A percentile compares a stretch with the other conserved stretches of the same genome.
phyloP scores from a whole-genome alignment of 2,329 filamentous ascomycete genomes.

The Talaromyces rugulosus region DNA sequence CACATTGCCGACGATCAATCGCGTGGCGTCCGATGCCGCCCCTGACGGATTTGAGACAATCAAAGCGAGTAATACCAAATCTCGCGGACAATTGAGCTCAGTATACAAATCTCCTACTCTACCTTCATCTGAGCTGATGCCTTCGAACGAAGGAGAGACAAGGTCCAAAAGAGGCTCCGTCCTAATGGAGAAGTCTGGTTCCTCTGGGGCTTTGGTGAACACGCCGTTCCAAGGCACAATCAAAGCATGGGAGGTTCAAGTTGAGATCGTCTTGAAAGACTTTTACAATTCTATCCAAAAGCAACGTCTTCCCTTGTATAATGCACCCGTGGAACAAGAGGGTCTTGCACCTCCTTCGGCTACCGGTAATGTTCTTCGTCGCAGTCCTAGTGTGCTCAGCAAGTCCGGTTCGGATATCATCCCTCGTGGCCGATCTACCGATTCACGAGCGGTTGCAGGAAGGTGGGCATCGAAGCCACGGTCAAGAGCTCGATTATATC shows the following conservation, averaged over 20 bases:
- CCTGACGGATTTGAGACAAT: conserved; percentile 62
- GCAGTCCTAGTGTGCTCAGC: conserved; percentile 85
- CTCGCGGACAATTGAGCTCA: conserved; percentile 34
- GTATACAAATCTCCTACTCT: conserved; percentile 17
- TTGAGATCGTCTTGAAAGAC: conserved; percentile 86
- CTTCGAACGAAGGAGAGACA: conserved; percentile 8
- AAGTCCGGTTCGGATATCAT: conserved; percentile 81
- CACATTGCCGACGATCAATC: conserved; percentile 82
- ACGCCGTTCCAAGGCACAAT: conserved; percentile 68
- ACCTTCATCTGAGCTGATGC: conserved; percentile 6
- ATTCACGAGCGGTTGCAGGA: conserved; percentile 59
- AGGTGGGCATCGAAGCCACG: conserved; percentile 84
- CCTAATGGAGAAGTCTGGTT: conserved; percentile 15
- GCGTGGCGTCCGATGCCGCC: conserved; percentile 68
- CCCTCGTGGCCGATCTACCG: conserved; percentile 65
- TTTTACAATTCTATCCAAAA: conserved; percentile 88
- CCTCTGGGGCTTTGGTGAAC: conserved; percentile 68
- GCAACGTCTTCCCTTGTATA: conserved; percentile 80
- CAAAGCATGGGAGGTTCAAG: conserved; percentile 79
- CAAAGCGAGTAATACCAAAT: conserved; percentile 28
- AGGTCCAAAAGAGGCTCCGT: conserved; percentile 12
- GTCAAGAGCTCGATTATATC: conserved; percentile 71
- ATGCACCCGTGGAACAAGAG: conserved; percentile 51
- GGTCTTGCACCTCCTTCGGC: conserved; percentile 18
- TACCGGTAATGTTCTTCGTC: conserved; percentile 62